Evolutionary conservation across 305 asterid genomes (phyloP).

Genomic region (Andrographis paniculata): DNA sequence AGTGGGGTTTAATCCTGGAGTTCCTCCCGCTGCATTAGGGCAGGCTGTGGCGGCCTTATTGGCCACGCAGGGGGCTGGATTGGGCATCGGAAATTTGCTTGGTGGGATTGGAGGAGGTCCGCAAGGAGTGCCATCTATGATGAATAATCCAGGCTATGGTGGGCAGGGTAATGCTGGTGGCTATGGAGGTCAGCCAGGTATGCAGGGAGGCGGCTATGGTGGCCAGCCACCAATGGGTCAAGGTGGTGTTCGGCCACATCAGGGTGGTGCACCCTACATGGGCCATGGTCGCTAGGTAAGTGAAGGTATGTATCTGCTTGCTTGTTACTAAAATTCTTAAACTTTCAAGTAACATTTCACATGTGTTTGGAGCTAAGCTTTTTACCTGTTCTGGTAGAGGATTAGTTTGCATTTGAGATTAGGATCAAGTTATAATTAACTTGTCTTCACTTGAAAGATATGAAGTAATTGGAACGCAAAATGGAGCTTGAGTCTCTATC

Average conservation of each 20-base stretch:
- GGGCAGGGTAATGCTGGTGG: background rate
- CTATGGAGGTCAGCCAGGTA: constrained; percentile 20
- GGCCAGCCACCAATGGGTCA: constrained; percentile 75
- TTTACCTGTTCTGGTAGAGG: too few relatives aligned
- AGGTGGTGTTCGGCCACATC: constrained; percentile 70
- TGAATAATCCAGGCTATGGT: constrained; percentile 8
- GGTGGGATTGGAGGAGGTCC: constrained; percentile 38
- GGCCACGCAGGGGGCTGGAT: constrained; percentile 60
- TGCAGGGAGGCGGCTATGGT: constrained; percentile 71
- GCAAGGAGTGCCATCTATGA: constrained; percentile 28
- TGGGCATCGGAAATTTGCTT: constrained; percentile 55
- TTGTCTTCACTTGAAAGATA: too few relatives aligned
- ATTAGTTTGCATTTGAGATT: too few relatives aligned
- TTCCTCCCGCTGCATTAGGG: constrained; percentile 73
- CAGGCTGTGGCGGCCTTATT: constrained; percentile 86
- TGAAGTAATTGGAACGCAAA: too few relatives aligned
- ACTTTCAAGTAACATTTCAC: too few relatives aligned
- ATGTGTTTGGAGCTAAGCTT: too few relatives aligned
- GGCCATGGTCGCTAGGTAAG: constrained; percentile 82
- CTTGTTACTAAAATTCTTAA: too few relatives aligned
- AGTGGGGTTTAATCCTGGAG: constrained; percentile 31
- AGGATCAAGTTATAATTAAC: too few relatives aligned
- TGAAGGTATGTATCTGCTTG: constrained; percentile 33
- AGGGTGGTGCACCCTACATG: constrained; percentile 86
- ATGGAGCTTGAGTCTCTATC: too few relatives aligned